A percentile compares a stretch with the other conserved stretches of the same genome.
Evolutionary conservation across 2,329 filamentous ascomycete genomes (phyloP).

Genomic region (Cercospora sp.): DNA sequence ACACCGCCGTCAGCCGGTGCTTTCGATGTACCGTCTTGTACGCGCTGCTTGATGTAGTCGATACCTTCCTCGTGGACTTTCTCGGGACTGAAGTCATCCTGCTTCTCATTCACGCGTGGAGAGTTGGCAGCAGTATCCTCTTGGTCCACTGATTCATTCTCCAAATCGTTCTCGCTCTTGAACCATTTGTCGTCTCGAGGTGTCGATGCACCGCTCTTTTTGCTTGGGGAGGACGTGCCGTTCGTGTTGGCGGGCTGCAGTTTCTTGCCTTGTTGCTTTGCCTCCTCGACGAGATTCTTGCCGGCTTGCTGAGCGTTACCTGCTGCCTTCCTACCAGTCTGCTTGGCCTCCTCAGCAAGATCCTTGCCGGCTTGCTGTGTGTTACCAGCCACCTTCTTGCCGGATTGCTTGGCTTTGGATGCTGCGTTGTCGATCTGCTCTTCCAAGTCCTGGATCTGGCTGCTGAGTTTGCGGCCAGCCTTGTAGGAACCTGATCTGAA

Average conservation of each 20-base stretch:
- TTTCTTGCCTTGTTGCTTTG: constrained; percentile 25
- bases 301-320: constrained; percentile 15
- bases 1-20: constrained; percentile 10
- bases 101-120: not conserved
- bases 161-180: constrained; percentile 11
- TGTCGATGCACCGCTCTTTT: not conserved
- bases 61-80: constrained; percentile 15
- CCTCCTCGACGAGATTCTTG: constrained; percentile 24
- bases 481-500: constrained; percentile 36
- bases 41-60: constrained; percentile 17
- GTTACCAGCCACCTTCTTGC: not conserved
- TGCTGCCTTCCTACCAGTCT: constrained; percentile 21
- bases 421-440: constrained; percentile 10
- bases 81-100: not conserved
- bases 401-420: constrained; percentile 14
- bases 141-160: not conserved
- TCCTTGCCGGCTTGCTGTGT: constrained; percentile 3
- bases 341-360: constrained; percentile 26
- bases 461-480: constrained; percentile 29
- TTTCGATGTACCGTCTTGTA: constrained; percentile 1
- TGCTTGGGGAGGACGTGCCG: not conserved
- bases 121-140: constrained; percentile 6
- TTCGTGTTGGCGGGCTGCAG: not conserved
- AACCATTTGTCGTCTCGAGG: constrained; percentile 12
- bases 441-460: constrained; percentile 32